Percentiles rank a stretch among this genome's conserved stretches.
Conservation (phyloP, 352 stramenopile genomes). For the Phytophthora pini region DNA sequence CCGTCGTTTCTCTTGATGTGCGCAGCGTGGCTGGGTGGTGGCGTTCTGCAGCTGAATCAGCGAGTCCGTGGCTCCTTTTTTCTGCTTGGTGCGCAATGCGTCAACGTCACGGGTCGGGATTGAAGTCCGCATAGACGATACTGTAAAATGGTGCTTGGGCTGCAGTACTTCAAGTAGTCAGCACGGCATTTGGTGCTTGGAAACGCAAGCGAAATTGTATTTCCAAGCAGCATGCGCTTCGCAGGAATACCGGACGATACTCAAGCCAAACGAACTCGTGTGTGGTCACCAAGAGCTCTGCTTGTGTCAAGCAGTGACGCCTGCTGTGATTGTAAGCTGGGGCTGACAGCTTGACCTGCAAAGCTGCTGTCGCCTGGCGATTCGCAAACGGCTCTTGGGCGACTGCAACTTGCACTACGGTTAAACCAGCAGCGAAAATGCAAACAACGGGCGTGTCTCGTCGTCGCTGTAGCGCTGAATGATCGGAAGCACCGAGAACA, state of each 20-base stretch:
- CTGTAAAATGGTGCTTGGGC: constrained; percentile 23
- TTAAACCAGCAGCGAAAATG: constrained; percentile 18
- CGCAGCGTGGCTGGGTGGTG: too few species aligned
- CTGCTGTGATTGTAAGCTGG: not conserved
- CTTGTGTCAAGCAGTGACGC: not conserved
- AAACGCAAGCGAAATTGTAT: constrained; percentile 24
- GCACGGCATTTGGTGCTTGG: constrained; percentile 12
- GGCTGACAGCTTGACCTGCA: constrained; percentile 4
- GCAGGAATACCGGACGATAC: not conserved
- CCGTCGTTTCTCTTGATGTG: not conserved
- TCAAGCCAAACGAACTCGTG: not conserved
- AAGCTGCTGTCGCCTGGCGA: constrained; percentile 4
- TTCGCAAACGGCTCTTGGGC: constrained; percentile 16
- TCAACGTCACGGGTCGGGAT: constrained; percentile 17
- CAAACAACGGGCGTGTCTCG: constrained; percentile 20
- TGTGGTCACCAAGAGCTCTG: constrained; percentile 1
- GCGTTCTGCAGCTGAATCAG: too few species aligned
- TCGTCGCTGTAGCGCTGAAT: constrained; percentile 6
- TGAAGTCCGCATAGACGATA: constrained; percentile 31
- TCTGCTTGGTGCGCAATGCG: constrained; percentile 34
- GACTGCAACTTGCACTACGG: constrained; percentile 20
- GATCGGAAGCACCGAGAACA: constrained; percentile 21
- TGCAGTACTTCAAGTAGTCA: constrained; percentile 19
- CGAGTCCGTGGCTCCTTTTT: constrained; percentile 6
- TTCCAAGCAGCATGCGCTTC: constrained; percentile 9